A percentile compares a stretch with the other conserved stretches of the same genome.
Conservation (phyloP, 2,329 filamentous ascomycete species). For the Emmonsia crescens region DNA sequence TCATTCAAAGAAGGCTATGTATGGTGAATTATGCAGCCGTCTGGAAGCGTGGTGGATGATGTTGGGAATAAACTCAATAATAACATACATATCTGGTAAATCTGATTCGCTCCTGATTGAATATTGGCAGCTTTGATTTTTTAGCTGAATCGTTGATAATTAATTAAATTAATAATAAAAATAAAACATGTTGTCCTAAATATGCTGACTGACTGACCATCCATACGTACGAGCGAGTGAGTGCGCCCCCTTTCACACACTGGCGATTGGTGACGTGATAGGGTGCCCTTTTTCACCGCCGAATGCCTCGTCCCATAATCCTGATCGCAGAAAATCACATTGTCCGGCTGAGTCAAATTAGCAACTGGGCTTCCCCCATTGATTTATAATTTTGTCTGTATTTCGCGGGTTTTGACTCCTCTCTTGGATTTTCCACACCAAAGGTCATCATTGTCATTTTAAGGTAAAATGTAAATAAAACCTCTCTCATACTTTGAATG, state of each 20-base stretch:
- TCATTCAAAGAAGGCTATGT: not conserved
- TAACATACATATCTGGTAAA: not conserved
- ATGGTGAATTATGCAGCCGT: not conserved
- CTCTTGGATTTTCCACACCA: no score
- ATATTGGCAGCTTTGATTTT: not conserved
- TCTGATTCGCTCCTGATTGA: not conserved
- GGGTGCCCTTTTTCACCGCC: constrained; percentile 3
- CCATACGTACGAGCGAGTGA: no score
- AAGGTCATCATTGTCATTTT: no score
- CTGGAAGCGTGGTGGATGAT: not conserved
- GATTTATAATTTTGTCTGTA: no score
- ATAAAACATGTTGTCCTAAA: not conserved
- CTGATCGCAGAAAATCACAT: not conserved
- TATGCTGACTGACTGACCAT: no score
- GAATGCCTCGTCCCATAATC: not conserved
- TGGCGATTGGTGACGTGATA: not conserved
- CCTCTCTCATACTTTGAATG: not conserved
- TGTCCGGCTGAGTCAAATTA: not conserved
- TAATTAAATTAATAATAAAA: not conserved
- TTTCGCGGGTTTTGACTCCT: no score
- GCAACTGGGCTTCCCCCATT: not conserved
- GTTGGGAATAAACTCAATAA: not conserved
- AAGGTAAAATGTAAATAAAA: no score
- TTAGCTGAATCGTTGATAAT: not conserved
- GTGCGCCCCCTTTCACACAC: no score